Evolutionary conservation across 2,329 filamentous ascomycete genomes (phyloP), one percentile per base, ranked within the genome.

Genomic region (Tolypocladium endophyticum): DNA sequence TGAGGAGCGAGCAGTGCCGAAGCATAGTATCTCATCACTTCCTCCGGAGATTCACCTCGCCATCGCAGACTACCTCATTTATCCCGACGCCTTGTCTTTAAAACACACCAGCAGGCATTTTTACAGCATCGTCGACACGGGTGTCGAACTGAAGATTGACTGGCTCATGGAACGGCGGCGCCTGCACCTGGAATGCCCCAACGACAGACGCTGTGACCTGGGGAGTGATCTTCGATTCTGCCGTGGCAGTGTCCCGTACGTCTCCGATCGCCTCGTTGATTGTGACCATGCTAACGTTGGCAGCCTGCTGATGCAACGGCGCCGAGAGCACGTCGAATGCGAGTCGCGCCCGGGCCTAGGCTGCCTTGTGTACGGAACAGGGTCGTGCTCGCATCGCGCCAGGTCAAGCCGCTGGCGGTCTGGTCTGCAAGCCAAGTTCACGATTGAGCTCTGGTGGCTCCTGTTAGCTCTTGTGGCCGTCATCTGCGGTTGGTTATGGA

Each of bases 11-110:
- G 18, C 33, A 7, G 8, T 14, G 16, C 8, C 25, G 18, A 30
- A 23, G 12, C 28, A 30, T 30, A 47, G 25, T 35, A 43, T 38
- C 16, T 59, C 36, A 8, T 62, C 73, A 20, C 74, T 90, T 2
- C 87, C 87, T 2, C 76, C 83, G 0, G 87, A 90, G 66, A 76
- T 90, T n/a, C 87, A 89, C 64, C 69, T 87, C 1, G 77, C 83
- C 56, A 85, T 90, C 59, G 76, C 82, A 38, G 69, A 77, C 14
- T 75, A 82, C 58, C 82, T 90, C 61, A 80, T 80, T 38, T 90
- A 90, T 62, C 87, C 87, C 0, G 87, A 90, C 62, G 87, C 87
- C 0, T 78, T 90, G 1, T 87, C 86, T 0, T 74, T 90, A 20
- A 89, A 89, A 67, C 86, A 89, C 68, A 82, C 82, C 25, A 85